Conservation (phyloP, 805 yeast genomes). For the Dipodascus geniculatus region DNA sequence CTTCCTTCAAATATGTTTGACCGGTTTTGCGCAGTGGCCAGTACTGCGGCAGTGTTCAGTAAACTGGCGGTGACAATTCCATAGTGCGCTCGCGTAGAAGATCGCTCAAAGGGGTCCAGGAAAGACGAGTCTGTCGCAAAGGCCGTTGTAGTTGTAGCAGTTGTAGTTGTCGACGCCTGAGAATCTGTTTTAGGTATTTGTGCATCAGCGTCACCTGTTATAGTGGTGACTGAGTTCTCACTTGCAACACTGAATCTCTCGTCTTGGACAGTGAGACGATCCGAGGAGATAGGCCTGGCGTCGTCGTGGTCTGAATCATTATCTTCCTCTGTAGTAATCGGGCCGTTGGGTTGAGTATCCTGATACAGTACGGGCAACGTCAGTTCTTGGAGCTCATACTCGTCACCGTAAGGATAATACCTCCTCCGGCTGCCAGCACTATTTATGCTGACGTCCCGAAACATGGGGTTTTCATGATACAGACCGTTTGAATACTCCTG, state of each 20-base stretch:
- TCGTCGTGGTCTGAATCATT: too few species aligned
- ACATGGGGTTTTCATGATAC: not conserved
- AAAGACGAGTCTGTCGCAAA: not conserved
- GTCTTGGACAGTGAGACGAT: not conserved
- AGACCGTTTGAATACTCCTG: not conserved
- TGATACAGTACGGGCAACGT: not conserved
- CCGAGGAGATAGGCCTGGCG: too few species aligned
- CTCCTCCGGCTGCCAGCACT: not conserved
- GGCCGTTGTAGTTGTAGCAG: too few species aligned
- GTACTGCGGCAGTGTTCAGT: slow-evolving; percentile 8
- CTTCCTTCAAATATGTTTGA: not conserved
- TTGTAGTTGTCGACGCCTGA: too few species aligned
- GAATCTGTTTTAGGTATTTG: not conserved
- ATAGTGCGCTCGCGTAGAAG: not conserved
- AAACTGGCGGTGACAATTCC: slow-evolving; percentile 10
- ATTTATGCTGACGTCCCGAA: not conserved
- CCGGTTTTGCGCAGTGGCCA: slow-evolving; percentile 4
- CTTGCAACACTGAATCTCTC: not conserved
- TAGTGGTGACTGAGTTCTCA: not conserved
- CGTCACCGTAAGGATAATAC: not conserved
- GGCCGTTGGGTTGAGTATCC: not conserved
- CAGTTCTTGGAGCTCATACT: not conserved
- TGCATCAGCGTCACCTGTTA: not conserved
- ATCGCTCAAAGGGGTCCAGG: not conserved
- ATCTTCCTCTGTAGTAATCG: not conserved